These are phyloP conservation scores for Ogataea nitratoaversa DNA, from an alignment of 805 yeast genomes.

Conservation along the genomic window DNA sequence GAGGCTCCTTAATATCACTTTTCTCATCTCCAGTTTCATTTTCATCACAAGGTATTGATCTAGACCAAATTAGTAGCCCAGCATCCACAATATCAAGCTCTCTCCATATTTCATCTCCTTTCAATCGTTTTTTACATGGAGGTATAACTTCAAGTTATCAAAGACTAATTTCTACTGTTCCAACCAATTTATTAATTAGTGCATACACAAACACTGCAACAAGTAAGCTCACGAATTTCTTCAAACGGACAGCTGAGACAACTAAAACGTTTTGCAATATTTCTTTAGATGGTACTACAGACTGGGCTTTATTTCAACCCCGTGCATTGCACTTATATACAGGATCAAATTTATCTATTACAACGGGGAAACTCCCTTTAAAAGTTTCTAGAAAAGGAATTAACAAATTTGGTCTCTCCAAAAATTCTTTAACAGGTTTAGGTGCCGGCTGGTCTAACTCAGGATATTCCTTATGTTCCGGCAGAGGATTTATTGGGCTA, in stretches of 20 bases:
- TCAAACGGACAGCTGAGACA: slow-evolving; percentile 9
- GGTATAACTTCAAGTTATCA: slow-evolving; percentile 43
- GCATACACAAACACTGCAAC: slow-evolving; percentile 24
- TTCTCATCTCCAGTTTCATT: slow-evolving; percentile 23
- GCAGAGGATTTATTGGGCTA: slow-evolving; percentile 54
- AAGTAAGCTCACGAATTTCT: slow-evolving; percentile 3
- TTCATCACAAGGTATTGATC: not conserved
- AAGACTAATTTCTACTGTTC: slow-evolving; percentile 43
- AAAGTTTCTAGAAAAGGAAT: slow-evolving; percentile 33
- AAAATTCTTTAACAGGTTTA: slow-evolving; percentile 38
- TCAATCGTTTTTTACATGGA: slow-evolving; percentile 42
- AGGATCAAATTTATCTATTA: slow-evolving; percentile 47
- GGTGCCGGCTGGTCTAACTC: slow-evolving; percentile 8
- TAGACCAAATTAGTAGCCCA: not conserved
- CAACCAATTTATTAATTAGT: slow-evolving; percentile 41
- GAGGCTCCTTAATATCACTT: slow-evolving; percentile 47
- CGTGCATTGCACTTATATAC: slow-evolving; percentile 46
- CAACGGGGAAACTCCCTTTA: slow-evolving; percentile 36
- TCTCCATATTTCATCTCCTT: slow-evolving; percentile 33
- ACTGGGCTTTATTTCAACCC: slow-evolving; percentile 56
- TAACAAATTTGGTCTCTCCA: slow-evolving; percentile 17
- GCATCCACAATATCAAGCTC: slow-evolving; percentile 27
- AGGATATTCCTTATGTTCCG: slow-evolving; percentile 48
- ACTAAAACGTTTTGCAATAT: slow-evolving; percentile 41
- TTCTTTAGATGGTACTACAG: slow-evolving; percentile 52